These are phyloP conservation scores for Penicillium oxalicum DNA, from an alignment of 2,329 filamentous ascomycete genomes.

Conservation along the genomic window DNA sequence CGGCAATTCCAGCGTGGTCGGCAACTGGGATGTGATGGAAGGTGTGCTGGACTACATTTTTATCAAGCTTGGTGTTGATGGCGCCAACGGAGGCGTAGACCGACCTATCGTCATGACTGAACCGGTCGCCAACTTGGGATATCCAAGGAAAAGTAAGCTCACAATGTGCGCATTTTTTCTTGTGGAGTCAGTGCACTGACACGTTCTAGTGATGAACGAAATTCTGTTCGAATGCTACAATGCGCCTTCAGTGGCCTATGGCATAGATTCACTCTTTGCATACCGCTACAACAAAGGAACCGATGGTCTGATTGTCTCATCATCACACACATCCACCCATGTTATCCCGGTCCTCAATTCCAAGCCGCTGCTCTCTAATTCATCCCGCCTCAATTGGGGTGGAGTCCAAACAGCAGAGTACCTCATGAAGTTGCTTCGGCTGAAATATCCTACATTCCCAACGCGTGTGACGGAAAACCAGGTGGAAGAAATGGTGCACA, in stretches of 20 bases:
- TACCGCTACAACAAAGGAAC: conserved; percentile 86
- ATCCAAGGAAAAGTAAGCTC: conserved; percentile 74
- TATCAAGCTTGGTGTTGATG: conserved; percentile 83
- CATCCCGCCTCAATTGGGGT: conserved; percentile 90
- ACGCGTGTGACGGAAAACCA: conserved; percentile 81
- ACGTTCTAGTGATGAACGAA: conserved; percentile 76
- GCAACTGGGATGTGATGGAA: conserved; percentile 98
- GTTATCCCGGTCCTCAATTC: conserved; percentile 86
- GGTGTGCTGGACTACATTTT: conserved; percentile 91
- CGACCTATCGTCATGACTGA: conserved; percentile 93
- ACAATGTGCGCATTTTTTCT: neutral
- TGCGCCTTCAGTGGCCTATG: conserved; percentile 83
- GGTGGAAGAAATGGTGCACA: conserved; percentile 76
- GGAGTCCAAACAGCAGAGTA: conserved; percentile 87
- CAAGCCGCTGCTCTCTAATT: conserved; percentile 77
- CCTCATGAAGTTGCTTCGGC: conserved; percentile 74
- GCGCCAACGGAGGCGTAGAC: conserved; percentile 65
- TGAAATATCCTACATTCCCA: conserved; percentile 88
- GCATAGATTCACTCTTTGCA: conserved; percentile 94
- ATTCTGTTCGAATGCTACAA: conserved; percentile 95
- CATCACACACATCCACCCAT: conserved; percentile 89
- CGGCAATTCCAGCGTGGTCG: conserved; percentile 79
- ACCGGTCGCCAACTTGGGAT: conserved; percentile 82
- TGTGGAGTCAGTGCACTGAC: conserved; percentile 17
- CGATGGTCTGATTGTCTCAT: conserved; percentile 83